These are phyloP conservation scores for Kickxella alabastrina DNA, from an alignment of 192 early-diverging fungal species.

Conservation along the genomic window DNA sequence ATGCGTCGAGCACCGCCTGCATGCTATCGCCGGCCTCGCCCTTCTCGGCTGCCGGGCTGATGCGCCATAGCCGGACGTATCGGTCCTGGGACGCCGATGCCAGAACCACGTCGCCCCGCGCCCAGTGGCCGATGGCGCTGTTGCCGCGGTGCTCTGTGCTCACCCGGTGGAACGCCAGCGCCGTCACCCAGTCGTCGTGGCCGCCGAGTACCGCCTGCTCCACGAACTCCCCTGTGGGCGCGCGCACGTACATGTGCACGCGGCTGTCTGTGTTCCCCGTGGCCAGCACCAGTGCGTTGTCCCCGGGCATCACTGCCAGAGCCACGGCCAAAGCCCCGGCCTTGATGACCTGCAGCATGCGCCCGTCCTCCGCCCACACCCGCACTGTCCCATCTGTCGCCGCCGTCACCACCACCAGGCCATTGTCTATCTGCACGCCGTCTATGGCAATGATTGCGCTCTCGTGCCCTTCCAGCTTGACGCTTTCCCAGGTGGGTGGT, in stretches of 20 bases:
- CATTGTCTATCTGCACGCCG: neutral
- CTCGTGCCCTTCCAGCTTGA: slow-evolving; percentile 66
- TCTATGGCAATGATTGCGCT: slow-evolving; percentile 65
- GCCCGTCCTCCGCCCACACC: slow-evolving; percentile 32
- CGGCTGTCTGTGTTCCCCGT: slow-evolving; percentile 80
- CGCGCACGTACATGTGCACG: slow-evolving; percentile 64
- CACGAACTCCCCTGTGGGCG: slow-evolving; percentile 54
- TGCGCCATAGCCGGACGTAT: slow-evolving; percentile 84
- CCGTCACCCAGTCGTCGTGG: slow-evolving; percentile 92
- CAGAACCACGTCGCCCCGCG: slow-evolving; percentile 76
- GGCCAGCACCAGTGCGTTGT: slow-evolving; percentile 61
- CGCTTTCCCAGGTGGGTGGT: too few relatives aligned
- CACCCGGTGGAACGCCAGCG: slow-evolving; percentile 68
- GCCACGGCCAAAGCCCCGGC: slow-evolving; percentile 61
- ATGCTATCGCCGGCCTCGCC: slow-evolving; percentile 1
- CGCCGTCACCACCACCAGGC: slow-evolving; percentile 11
- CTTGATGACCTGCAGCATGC: slow-evolving; percentile 66
- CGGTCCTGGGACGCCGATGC: slow-evolving; percentile 89
- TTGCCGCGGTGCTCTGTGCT: slow-evolving; percentile 27
- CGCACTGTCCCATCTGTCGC: slow-evolving; percentile 27
- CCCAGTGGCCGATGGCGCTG: slow-evolving; percentile 49
- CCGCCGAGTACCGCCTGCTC: slow-evolving; percentile 68
- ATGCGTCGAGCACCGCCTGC: slow-evolving; percentile 23
- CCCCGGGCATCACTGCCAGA: slow-evolving; percentile 62
- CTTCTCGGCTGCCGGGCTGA: slow-evolving; percentile 6